Evolutionary conservation across 2,329 filamentous ascomycete species (phyloP), one percentile per base, ranked within the genome.

Genomic region (Trichoderma brevicompactum): DNA sequence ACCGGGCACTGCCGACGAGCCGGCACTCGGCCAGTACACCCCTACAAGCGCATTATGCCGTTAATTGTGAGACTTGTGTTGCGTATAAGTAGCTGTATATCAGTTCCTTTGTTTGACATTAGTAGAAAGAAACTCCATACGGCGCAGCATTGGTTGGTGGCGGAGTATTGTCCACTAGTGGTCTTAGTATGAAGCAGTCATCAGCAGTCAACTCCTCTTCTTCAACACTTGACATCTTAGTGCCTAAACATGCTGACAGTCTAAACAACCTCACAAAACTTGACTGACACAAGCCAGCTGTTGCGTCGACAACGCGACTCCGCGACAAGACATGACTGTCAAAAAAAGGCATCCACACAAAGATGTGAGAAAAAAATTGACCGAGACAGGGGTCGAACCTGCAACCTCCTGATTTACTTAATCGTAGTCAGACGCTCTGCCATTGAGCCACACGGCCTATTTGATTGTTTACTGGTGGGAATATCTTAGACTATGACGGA

Each of bases 371-470:
- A 54, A 63, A 63, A 52, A 34, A 19, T 61, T 64, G 61, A 64
- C 61, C 61, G 61, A 64, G 61, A 64, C 61, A 64, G 61, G 61
- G 61, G 61, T 64, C 61, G 61, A 64, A 64, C 61, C 61, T 64
- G 61, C 61, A 64, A 64, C 61, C 61, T 64, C 61, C 61, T 64
- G 61, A 64, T 64, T 1, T 64, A 64, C 61, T 64, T 10, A 23
- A 64, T 64, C 61, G 61, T 64, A 64, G 61, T 64, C 61, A 64
- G 61, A 64, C 61, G 61, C 61, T 64, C 61, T 64, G 61, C 61
- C 61, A 64, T 64, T 64, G 61, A 64, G 61, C 61, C 61, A 64
- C 61, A 64, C 61, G 61, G 61, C 61, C 61, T 55, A 32, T 46
- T 44, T 17, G 38, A 54, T 59, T 63, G 28, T 17, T 44, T 44